phyloP scores from a whole-genome alignment of 2,329 filamentous ascomycete species.

The Davidsoniella eucalypti region DNA sequence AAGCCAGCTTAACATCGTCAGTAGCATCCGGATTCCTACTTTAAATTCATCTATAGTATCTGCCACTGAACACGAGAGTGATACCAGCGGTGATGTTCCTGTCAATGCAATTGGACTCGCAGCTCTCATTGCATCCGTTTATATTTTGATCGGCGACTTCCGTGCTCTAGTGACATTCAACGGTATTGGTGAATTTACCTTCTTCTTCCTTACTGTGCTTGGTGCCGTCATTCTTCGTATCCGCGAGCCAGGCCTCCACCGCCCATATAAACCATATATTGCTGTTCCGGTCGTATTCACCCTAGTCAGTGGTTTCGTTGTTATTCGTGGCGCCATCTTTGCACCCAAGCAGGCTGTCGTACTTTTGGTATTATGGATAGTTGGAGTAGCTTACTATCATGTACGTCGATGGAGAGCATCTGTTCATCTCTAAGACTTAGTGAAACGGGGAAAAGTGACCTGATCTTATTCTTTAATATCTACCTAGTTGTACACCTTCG shows the following conservation, averaged over 20 bases:
- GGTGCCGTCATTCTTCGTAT: constrained; percentile 40
- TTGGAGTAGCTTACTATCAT: constrained; percentile 23
- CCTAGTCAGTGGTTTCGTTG: constrained; percentile 42
- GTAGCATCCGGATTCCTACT: constrained; percentile 23
- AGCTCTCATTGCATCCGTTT: constrained; percentile 32
- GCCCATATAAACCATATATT: constrained; percentile 39
- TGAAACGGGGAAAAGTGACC: too few relatives aligned
- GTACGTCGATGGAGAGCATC: constrained; percentile 17
- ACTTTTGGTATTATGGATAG: constrained; percentile 32
- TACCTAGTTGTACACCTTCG: too few relatives aligned
- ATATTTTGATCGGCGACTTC: constrained; percentile 45
- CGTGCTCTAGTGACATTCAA: constrained; percentile 44
- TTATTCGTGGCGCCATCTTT: constrained; percentile 41
- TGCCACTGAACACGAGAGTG: constrained; percentile 8
- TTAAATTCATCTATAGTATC: constrained; percentile 5
- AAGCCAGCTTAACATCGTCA: constrained; percentile 26
- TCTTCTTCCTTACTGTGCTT: constrained; percentile 46
- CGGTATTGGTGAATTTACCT: constrained; percentile 42
- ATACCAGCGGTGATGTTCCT: constrained; percentile 28
- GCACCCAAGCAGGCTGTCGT: constrained; percentile 36
- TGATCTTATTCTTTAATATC: too few relatives aligned
- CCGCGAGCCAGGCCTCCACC: constrained; percentile 34
- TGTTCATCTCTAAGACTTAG: too few relatives aligned
- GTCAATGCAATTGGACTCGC: constrained; percentile 37
- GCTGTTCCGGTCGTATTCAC: constrained; percentile 36